Percentiles rank a stretch among this genome's conserved stretches.
These are phyloP conservation scores for Pseudozyma tsukubaensis DNA, from an alignment of 1,284 basidiomycete species.

Conservation along the genomic window DNA sequence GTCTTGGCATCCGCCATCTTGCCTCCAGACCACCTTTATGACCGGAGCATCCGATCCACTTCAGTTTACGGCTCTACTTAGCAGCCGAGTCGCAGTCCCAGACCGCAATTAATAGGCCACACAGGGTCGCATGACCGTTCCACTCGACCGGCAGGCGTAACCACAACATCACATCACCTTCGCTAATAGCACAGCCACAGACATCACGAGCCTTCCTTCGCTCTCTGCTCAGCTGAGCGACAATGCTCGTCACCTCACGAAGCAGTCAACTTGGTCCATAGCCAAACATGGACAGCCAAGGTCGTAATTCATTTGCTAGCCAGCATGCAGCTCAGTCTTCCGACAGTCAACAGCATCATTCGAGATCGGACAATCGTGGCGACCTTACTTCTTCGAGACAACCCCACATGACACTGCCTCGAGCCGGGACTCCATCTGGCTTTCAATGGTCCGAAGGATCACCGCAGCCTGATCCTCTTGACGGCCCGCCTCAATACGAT, in stretches of 20 bases:
- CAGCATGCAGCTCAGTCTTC: conserved; percentile 6
- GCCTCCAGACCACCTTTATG: too few species aligned
- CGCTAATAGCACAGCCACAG: neutral
- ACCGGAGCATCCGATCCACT: too few species aligned
- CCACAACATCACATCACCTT: too few species aligned
- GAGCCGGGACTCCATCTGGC: neutral
- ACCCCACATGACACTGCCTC: neutral
- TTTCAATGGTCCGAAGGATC: conserved; percentile 1
- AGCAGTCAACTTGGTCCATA: conserved; percentile 4
- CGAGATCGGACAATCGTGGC: neutral
- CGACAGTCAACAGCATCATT: neutral
- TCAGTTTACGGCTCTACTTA: too few species aligned
- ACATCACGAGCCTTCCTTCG: neutral
- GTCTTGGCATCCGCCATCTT: too few species aligned
- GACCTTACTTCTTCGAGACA: neutral
- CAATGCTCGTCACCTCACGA: neutral
- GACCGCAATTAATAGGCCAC: too few species aligned
- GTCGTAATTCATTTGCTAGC: neutral
- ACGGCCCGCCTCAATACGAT: conserved; percentile 35
- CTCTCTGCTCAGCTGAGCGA: neutral
- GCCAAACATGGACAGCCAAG: conserved; percentile 5
- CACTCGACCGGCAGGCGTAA: neutral
- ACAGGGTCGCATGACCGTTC: neutral
- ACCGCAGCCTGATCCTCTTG: conserved; percentile 5
- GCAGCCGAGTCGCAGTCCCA: too few species aligned